A percentile compares a stretch with the other conserved stretches of the same genome.
Evolutionary conservation across 306 rosid genomes (phyloP).

Genomic region (Prunus davidiana): DNA sequence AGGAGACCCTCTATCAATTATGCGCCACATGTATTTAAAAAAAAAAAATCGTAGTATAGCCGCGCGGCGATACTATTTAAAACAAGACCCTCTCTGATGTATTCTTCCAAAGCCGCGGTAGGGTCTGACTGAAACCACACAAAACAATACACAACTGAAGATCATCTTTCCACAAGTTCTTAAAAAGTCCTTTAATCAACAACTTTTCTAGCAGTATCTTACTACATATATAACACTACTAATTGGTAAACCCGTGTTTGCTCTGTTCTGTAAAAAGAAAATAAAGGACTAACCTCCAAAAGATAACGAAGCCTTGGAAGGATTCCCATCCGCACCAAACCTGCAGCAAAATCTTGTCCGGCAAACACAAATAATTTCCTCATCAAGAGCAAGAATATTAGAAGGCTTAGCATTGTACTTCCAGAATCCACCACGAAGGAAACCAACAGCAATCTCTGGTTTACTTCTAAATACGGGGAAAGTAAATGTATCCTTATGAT

Average conservation of each 20-base stretch:
- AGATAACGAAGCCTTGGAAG: slow-evolving; percentile 77
- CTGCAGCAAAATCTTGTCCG: slow-evolving; percentile 90
- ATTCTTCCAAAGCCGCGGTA: too few species aligned
- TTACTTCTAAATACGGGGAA: slow-evolving; percentile 80
- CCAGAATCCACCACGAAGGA: slow-evolving; percentile 92
- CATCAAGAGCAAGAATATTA: slow-evolving; percentile 52
- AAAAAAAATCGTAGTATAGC: too few species aligned
- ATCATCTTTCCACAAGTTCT: too few species aligned
- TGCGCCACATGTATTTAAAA: too few species aligned
- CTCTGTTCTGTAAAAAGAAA: neutral
- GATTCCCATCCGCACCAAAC: slow-evolving; percentile 90
- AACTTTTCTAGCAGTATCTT: neutral
- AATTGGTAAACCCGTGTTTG: neutral
- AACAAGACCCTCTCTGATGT: too few species aligned
- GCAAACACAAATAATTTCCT: slow-evolving; percentile 68
- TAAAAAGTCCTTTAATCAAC: neutral
- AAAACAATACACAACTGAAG: too few species aligned
- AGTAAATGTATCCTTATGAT: too few species aligned
- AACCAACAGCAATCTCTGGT: slow-evolving; percentile 77
- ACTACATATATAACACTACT: neutral
- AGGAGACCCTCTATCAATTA: too few species aligned
- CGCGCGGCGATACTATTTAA: too few species aligned
- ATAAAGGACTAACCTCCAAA: slow-evolving; percentile 64
- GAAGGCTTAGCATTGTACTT: slow-evolving; percentile 90
- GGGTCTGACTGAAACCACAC: too few species aligned